Evolutionary conservation across 176 grass and related monocot species (phyloP).

Genomic region (Aegilops tauschii): DNA sequence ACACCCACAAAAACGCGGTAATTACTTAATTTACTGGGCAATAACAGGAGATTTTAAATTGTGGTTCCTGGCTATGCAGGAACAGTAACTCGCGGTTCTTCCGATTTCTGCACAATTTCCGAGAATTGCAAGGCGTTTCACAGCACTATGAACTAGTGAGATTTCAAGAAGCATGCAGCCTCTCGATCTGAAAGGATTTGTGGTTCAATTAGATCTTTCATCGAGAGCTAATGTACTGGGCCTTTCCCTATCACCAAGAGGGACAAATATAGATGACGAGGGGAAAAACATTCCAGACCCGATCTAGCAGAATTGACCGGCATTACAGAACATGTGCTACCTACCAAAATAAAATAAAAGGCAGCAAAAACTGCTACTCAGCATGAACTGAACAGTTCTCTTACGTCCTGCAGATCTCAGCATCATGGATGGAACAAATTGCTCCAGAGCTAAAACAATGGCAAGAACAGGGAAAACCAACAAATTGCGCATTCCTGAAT

Average conservation of each 20-base stretch:
- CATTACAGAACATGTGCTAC: conserved; percentile 36
- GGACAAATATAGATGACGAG: conserved; percentile 5
- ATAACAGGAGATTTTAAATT: background rate
- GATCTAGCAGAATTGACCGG: conserved; percentile 42
- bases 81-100: background rate
- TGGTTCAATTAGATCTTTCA: background rate
- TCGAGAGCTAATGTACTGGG: background rate
- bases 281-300: background rate
- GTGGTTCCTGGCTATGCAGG: background rate
- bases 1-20: background rate
- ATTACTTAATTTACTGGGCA: background rate
- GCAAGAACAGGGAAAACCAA: background rate
- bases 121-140: background rate
- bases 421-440: background rate
- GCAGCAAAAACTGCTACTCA: background rate
- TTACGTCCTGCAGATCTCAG: conserved; percentile 30
- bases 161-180: background rate
- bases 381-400: conserved; percentile 5
- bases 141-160: background rate
- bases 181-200: background rate
- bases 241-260: conserved; percentile 37
- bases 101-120: background rate
- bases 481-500: background rate
- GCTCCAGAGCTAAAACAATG: background rate
- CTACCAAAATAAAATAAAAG: conserved; percentile 25